These are phyloP conservation scores for Bolboschoenoplectus hybrid DNA, from an alignment of 202 grass and related monocot species.

Conservation along the genomic window DNA sequence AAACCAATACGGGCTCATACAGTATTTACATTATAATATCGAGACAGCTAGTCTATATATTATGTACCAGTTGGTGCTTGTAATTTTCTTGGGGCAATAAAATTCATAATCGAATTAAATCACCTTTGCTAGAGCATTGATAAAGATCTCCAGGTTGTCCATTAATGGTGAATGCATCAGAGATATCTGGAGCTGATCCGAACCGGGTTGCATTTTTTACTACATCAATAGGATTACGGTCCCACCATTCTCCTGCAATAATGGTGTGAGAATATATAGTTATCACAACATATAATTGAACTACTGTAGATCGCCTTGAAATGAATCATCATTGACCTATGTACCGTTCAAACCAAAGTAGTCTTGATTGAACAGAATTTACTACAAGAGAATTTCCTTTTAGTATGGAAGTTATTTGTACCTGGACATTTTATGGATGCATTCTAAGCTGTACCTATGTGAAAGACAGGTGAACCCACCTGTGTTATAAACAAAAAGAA, in stretches of 20 bases:
- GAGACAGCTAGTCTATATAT: background rate
- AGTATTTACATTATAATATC: background rate
- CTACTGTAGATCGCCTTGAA: background rate
- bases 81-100: background rate
- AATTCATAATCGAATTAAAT: background rate
- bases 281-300: background rate
- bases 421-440: background rate
- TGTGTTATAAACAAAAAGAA: background rate
- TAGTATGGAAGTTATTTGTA: background rate
- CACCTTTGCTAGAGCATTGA: conserved; percentile 67
- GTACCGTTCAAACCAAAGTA: background rate
- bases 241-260: conserved; percentile 86
- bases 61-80: background rate
- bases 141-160: conserved; percentile 93
- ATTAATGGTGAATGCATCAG: conserved; percentile 90
- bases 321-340: background rate
- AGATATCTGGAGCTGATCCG: conserved; percentile 71
- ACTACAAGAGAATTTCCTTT: background rate
- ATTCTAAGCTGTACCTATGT: background rate
- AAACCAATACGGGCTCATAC: background rate
- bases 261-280: background rate
- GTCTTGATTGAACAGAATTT: conserved; percentile 11
- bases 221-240: conserved; percentile 80
- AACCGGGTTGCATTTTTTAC: conserved; percentile 65
- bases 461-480: background rate